Evolutionary conservation across 768 basidiomycete genomes (phyloP).

Genomic region (Psilocybe azurescens): DNA sequence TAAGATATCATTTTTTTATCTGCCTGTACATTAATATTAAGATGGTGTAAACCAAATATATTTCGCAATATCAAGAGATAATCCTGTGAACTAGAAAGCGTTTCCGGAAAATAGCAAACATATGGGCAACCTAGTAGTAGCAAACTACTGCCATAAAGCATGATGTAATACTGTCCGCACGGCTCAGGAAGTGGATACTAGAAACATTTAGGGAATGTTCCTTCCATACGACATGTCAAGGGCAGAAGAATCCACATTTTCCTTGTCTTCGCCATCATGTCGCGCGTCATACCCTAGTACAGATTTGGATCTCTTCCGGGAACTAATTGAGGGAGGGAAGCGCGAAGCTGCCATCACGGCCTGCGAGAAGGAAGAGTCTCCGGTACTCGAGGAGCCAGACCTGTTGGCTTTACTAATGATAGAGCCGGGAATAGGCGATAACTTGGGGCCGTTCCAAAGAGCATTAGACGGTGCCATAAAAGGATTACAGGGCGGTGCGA

Average conservation of each 20-base stretch:
- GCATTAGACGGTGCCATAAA: slow-evolving; percentile 18
- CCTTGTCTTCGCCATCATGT: background rate
- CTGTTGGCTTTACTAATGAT: slow-evolving; percentile 14
- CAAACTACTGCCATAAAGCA: background rate
- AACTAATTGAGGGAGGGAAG: background rate
- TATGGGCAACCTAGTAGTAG: background rate
- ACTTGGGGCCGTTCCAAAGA: slow-evolving; percentile 31
- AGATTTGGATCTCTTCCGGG: background rate
- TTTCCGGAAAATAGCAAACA: background rate
- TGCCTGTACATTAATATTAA: no score
- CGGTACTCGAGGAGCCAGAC: background rate
- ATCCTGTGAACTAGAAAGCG: background rate
- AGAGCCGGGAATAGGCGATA: slow-evolving; percentile 27
- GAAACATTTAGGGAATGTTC: background rate
- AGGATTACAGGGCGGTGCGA: slow-evolving; percentile 19
- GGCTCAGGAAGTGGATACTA: background rate
- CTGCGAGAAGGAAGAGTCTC: background rate
- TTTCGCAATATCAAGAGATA: no score
- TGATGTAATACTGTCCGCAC: background rate
- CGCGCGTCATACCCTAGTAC: background rate
- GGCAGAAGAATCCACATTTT: background rate
- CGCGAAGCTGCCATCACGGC: background rate
- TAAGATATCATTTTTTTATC: no score
- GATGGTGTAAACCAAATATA: no score
- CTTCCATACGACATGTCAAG: background rate